A percentile compares a stretch with the other conserved stretches of the same genome.
Evolutionary conservation across 108 stramenopile genomes (phyloP).

Genomic region (Fragilaria crotonensis): DNA sequence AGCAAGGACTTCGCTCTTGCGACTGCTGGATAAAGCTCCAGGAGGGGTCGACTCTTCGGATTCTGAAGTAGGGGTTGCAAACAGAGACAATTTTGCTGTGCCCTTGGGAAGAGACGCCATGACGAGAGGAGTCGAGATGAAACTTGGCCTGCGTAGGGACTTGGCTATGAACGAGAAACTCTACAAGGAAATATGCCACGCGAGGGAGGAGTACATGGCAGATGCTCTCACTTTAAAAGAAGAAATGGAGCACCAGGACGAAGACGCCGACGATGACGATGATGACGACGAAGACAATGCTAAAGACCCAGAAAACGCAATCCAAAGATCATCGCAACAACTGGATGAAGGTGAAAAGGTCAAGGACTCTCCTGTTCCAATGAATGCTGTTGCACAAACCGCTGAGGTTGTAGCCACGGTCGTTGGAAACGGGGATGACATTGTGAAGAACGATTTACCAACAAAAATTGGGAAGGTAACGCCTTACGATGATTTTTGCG

Average conservation of each 20-base stretch:
- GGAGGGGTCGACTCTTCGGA: conserved; percentile 28
- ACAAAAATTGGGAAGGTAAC: conserved; percentile 42
- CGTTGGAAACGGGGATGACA: background rate
- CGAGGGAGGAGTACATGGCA: conserved; percentile 73
- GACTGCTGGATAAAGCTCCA: conserved; percentile 41
- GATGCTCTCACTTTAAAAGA: conserved; percentile 68
- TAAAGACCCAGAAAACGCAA: conserved; percentile 7
- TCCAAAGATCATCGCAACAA: background rate
- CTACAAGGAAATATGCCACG: conserved; percentile 44
- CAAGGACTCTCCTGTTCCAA: background rate
- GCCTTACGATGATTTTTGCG: conserved; percentile 70
- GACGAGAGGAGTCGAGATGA: background rate
- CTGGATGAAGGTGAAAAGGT: background rate
- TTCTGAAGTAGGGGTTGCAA: background rate
- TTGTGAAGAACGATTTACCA: conserved; percentile 2
- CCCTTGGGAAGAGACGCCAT: background rate
- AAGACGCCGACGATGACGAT: conserved; percentile 50
- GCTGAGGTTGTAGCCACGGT: conserved; percentile 2
- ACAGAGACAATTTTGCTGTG: background rate
- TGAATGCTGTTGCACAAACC: background rate
- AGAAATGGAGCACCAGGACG: conserved; percentile 56
- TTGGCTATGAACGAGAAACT: background rate
- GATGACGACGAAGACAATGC: conserved; percentile 56
- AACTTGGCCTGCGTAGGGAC: background rate
- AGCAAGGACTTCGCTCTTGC: conserved; percentile 24